Conservation (phyloP, 1,284 basidiomycete genomes). For the Volvariella volvacea region DNA sequence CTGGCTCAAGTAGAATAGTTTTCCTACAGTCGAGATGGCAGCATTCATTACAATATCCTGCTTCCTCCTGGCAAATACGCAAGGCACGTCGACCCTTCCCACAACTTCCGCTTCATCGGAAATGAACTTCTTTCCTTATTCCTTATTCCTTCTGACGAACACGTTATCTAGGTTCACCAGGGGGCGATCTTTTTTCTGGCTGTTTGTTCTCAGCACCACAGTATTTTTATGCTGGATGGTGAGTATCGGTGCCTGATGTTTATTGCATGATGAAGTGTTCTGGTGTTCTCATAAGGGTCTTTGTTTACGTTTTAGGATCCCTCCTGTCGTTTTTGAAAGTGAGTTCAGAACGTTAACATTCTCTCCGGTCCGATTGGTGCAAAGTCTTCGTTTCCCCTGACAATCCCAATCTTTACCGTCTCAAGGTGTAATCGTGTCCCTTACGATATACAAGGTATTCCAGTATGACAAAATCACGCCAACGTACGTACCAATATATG, state of each 20-base stretch:
- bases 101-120: no score
- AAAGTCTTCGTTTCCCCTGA: no score
- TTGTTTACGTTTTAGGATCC: slow-evolving; percentile 12
- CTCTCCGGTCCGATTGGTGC: background rate
- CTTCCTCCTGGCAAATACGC: no score
- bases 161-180: background rate
- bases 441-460: background rate
- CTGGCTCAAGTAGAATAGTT: no score
- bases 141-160: no score
- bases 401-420: no score
- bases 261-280: no score
- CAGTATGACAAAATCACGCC: background rate
- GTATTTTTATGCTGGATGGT: slow-evolving; percentile 6
- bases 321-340: slow-evolving; percentile 17
- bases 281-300: no score
- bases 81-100: no score
- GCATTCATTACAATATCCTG: no score
- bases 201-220: slow-evolving; percentile 1
- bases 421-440: background rate
- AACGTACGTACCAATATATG: background rate
- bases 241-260: background rate
- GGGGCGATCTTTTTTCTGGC: slow-evolving; percentile 3
- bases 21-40: no score
- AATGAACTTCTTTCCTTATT: no score
- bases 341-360: slow-evolving; percentile 1